Evolutionary conservation across 2,329 filamentous ascomycete species (phyloP), one percentile per base, ranked within the genome.

Genomic region (Triangularia setosa): DNA sequence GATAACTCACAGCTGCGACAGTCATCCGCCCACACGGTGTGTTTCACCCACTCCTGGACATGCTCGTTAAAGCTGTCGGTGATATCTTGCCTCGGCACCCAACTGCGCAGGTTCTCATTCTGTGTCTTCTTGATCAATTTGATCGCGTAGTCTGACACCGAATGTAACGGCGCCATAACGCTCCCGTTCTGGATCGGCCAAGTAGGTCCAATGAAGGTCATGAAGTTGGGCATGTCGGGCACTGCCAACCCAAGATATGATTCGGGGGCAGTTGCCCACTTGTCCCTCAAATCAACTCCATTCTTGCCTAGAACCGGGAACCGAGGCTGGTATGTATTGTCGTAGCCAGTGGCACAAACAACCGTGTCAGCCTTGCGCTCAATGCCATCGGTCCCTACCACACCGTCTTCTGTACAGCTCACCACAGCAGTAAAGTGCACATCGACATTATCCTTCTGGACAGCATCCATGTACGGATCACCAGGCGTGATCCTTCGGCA

Each of bases 401-500:
- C 57, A 1, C 69, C 69, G 4, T 56, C 18, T 14, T 65, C 44
- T 1, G 61, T 64, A 2, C 70, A 57, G 2, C 53, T 21, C 0
- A 21, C n/a, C 18, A 71, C 70, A n/a, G 63, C 62, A 0, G 62
- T 64, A 1, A 64, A 60, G 7, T 65, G 62, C 3, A 71, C 21
- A 12, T 63, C 52, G 9, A 73, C 68, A 33, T 74, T 74, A 14
- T 65, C 60, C 55, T 72, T 52, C 2, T 59, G 53, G 5, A 75
- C 61, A 9, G 70, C 65, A 24, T 74, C 70, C 2, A 75, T 73
- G 62, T 81, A 82, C 1, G 78, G 78, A 0, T 78, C 76, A 0
- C 79, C 80, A 0, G 80, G 80, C 1, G 79, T 81, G 16, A 80
- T 71, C 14, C 79, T 77, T 55, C 79, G 75, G 64, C 79, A 81